Evolutionary conservation across 495 filamentous ascomycete species (phyloP), one percentile per base, ranked within the genome.

Genomic region (Cudoniella acicularis): DNA sequence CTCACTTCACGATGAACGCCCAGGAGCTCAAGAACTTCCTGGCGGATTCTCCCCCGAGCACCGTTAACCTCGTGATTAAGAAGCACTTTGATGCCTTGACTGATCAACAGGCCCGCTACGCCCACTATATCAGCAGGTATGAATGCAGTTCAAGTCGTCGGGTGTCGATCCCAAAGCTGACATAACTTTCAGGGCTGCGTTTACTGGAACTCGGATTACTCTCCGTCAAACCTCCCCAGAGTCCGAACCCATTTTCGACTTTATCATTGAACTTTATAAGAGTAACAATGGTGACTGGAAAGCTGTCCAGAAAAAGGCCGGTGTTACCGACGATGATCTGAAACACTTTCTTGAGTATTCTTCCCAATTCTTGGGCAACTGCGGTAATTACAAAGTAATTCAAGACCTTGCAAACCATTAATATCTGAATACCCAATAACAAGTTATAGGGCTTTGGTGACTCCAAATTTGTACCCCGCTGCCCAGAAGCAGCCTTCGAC

Each of bases 361-460:
- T 1, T 85, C 87, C 1, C 88, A 92, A 67, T 94, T 98, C 70
- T 76, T 98, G 6, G 92, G 92, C 23, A 98, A 97, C 68, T 75
- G 80, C 49, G 94, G 94, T 47, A 98, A 98, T 72, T 98, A 96
- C 77, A 97, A 97, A 36, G 30, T 4, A 36, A 6, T 36, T 36
- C 6, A 13, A 13, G 30, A 36, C n/a, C n/a, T n/a, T n/a, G n/a
- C n/a, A n/a, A n/a, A n/a, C n/a, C n/a, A n/a, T n/a, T n/a, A n/a
- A n/a, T n/a, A n/a, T n/a, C n/a, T n/a, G n/a, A n/a, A n/a, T n/a
- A n/a, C n/a, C n/a, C n/a, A n/a, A n/a, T n/a, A n/a, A n/a, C n/a
- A n/a, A n/a, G n/a, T n/a, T n/a, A n/a, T n/a, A n/a, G 74, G 88
- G 88, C 25, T 96, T 97, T 64, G 94, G 94, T 30, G 94, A 98